phyloP scores from a whole-genome alignment of 305 asterid genomes.

The Andrographis paniculata region DNA sequence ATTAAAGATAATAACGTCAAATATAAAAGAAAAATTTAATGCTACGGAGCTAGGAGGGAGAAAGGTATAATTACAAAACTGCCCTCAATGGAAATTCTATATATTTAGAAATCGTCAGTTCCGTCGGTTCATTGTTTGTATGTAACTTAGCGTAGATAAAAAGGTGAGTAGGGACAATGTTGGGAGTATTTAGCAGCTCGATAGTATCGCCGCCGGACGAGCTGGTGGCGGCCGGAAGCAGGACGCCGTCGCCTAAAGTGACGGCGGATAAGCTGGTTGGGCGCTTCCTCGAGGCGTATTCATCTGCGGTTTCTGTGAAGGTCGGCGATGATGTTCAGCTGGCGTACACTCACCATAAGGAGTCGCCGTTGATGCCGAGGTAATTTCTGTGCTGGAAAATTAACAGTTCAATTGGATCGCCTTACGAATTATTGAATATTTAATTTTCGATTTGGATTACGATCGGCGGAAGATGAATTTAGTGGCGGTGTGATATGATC shows the following conservation, averaged over 20 bases:
- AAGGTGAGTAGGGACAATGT: conserved; percentile 35
- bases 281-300: conserved; percentile 54
- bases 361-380: conserved; percentile 74
- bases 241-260: conserved; percentile 95
- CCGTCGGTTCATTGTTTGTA: no score
- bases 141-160: conserved; percentile 1
- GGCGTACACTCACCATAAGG: conserved; percentile 67
- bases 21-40: no score
- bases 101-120: no score
- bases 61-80: no score
- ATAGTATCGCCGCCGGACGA: conserved; percentile 91
- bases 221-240: conserved; percentile 95
- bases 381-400: conserved; percentile 17
- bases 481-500: neutral
- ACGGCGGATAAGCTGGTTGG: conserved; percentile 72
- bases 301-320: conserved; percentile 70
- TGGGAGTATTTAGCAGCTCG: conserved; percentile 87
- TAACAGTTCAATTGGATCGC: neutral
- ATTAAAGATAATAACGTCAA: no score
- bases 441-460: neutral
- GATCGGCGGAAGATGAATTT: conserved; percentile 11
- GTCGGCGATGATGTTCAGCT: conserved; percentile 76
- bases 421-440: neutral
- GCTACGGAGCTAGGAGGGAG: no score
- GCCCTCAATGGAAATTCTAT: no score